phyloP scores from a whole-genome alignment of 2,329 filamentous ascomycete genomes.

The Nemania serpens region DNA sequence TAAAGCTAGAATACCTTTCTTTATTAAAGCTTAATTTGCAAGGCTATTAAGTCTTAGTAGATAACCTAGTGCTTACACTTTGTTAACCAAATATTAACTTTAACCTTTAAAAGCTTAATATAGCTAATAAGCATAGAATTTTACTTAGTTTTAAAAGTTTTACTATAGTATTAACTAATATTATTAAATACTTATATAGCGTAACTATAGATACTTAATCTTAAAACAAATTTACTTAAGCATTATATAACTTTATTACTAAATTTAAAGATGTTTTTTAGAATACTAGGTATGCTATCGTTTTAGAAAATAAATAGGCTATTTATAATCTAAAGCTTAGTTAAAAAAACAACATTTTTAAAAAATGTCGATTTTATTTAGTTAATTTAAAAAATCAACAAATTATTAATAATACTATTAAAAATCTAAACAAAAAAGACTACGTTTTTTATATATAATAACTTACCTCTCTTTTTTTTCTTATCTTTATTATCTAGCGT shows the following conservation, averaged over 20 bases:
- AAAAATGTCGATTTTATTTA: no score
- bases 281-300: no score
- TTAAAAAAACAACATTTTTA: no score
- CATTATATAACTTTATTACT: no score
- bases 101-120: neutral
- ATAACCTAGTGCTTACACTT: neutral
- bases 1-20: neutral
- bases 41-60: neutral
- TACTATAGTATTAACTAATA: neutral
- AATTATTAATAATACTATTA: neutral
- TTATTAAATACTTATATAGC: neutral
- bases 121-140: neutral
- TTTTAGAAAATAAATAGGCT: no score
- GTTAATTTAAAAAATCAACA: neutral
- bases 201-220: neutral
- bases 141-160: neutral
- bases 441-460: neutral
- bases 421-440: neutral
- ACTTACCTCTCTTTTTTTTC: neutral
- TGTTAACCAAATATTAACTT: neutral
- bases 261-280: no score
- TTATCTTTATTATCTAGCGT: slow-evolving; percentile 4
- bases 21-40: neutral
- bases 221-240: neutral
- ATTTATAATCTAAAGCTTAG: no score